A percentile compares a stretch with the other conserved stretches of the same genome.
Conservation (phyloP, 345 rosid genomes). For the Jatropha curcas region DNA sequence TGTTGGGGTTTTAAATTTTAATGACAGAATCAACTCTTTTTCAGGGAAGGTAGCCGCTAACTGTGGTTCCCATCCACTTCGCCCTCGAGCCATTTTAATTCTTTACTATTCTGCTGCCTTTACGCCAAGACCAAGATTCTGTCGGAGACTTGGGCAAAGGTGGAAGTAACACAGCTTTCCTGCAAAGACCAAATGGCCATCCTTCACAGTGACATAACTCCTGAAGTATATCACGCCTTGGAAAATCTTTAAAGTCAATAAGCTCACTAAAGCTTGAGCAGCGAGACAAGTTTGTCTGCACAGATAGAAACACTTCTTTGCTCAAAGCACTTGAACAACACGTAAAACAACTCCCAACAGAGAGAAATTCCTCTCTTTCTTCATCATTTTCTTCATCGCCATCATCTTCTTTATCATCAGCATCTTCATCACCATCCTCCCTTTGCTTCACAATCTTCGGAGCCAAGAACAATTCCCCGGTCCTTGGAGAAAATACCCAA, state of each 20-base stretch:
- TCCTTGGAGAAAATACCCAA: conserved; percentile 42
- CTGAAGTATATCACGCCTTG: conserved; percentile 53
- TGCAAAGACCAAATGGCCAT: conserved; percentile 90
- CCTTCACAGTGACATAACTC: conserved; percentile 80
- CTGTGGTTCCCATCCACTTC: neutral
- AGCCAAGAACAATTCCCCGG: conserved; percentile 23
- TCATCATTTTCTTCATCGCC: conserved; percentile 26
- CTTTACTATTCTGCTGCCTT: conserved; percentile 41
- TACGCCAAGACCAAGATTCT: conserved; percentile 89
- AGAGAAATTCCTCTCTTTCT: conserved; percentile 51
- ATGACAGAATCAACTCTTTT: neutral
- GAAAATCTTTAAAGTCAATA: conserved; percentile 43
- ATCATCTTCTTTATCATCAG: conserved; percentile 45
- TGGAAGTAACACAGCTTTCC: conserved; percentile 76
- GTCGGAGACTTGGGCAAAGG: conserved; percentile 91
- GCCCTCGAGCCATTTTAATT: conserved; percentile 26
- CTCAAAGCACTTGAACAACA: conserved; percentile 53
- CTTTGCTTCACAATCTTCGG: neutral
- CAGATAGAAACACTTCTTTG: conserved; percentile 57
- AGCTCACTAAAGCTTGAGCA: conserved; percentile 55
- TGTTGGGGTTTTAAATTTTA: neutral
- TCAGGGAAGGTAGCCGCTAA: no score
- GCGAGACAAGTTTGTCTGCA: conserved; percentile 52
- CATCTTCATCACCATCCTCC: neutral
- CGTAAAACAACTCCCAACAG: conserved; percentile 66